Evolutionary conservation across 176 grass and related monocot genomes (phyloP).

Genomic region (Zoysia japonica): DNA sequence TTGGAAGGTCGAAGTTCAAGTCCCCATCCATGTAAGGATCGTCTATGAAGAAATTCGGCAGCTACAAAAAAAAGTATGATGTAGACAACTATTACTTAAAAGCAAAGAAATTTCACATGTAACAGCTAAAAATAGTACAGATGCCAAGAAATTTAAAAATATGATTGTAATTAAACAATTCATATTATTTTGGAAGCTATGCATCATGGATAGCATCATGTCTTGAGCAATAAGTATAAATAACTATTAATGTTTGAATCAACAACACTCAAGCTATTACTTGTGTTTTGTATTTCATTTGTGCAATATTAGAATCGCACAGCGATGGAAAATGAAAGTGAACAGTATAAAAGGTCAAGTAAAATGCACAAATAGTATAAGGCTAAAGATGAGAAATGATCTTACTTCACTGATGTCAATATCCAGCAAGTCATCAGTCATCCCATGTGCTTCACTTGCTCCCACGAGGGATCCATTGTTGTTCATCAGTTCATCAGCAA

Average conservation of each 20-base stretch:
- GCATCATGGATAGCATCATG: background rate
- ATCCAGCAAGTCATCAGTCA: background rate
- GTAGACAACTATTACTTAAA: background rate
- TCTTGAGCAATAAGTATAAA: background rate
- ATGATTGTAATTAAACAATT: background rate
- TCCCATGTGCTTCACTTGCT: background rate
- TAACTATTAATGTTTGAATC: background rate
- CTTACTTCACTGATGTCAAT: constrained; percentile 22
- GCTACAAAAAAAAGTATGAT: background rate
- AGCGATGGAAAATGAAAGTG: background rate
- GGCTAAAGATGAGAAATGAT: background rate
- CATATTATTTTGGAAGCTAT: background rate
- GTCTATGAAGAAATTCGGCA: constrained; percentile 9
- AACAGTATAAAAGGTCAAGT: background rate
- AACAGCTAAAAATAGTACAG: background rate
- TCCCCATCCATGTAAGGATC: background rate
- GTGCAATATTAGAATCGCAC: background rate
- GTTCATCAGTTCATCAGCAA: constrained; percentile 1
- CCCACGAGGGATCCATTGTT: constrained; percentile 3
- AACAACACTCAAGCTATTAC: background rate
- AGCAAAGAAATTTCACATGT: background rate
- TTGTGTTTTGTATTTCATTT: background rate
- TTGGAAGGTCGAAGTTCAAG: background rate
- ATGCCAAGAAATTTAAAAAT: background rate
- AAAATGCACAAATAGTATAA: background rate